Percentiles rank a stretch among this genome's conserved stretches.
phyloP scores from a whole-genome alignment of 2,329 filamentous ascomycete genomes.

The Clonostachys sp. region DNA sequence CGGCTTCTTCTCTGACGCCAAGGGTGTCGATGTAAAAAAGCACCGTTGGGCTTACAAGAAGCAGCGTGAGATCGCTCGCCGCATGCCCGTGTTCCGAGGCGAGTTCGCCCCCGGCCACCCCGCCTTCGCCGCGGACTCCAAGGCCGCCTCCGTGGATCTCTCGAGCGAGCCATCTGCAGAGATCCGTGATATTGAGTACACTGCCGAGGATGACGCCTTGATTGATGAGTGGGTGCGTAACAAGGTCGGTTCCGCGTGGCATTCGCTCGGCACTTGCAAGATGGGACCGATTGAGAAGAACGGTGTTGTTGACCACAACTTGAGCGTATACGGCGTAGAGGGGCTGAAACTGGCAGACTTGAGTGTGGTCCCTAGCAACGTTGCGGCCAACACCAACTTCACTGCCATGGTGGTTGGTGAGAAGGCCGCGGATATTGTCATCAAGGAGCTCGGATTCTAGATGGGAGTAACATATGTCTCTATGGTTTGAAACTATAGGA shows the following conservation, averaged over 20 bases:
- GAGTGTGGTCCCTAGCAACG: slow-evolving; percentile 28
- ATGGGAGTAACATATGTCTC: not conserved
- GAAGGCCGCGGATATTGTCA: slow-evolving; percentile 26
- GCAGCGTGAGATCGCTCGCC: slow-evolving; percentile 53
- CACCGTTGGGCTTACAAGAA: slow-evolving; percentile 62
- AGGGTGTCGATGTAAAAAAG: slow-evolving; percentile 45
- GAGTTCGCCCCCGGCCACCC: slow-evolving; percentile 35
- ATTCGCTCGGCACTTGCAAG: slow-evolving; percentile 33
- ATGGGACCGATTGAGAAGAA: slow-evolving; percentile 27
- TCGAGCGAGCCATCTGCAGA: slow-evolving; percentile 13
- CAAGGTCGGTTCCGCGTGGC: slow-evolving; percentile 33
- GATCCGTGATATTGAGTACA: slow-evolving; percentile 37
- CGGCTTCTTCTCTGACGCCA: slow-evolving; percentile 46
- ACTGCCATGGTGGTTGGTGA: slow-evolving; percentile 39
- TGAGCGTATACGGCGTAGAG: slow-evolving; percentile 31
- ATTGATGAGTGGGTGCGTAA: slow-evolving; percentile 36
- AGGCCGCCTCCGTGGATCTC: slow-evolving; percentile 23
- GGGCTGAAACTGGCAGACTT: slow-evolving; percentile 29
- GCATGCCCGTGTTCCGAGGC: slow-evolving; percentile 45
- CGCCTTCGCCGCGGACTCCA: slow-evolving; percentile 30
- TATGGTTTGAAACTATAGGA: not conserved
- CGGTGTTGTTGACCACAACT: slow-evolving; percentile 30
- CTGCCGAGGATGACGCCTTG: slow-evolving; percentile 38
- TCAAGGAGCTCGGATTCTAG: slow-evolving; percentile 11
- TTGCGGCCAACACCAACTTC: slow-evolving; percentile 37